These are phyloP conservation scores for Rhodamnia argentea DNA, from an alignment of 345 rosid species.

Conservation along the genomic window DNA sequence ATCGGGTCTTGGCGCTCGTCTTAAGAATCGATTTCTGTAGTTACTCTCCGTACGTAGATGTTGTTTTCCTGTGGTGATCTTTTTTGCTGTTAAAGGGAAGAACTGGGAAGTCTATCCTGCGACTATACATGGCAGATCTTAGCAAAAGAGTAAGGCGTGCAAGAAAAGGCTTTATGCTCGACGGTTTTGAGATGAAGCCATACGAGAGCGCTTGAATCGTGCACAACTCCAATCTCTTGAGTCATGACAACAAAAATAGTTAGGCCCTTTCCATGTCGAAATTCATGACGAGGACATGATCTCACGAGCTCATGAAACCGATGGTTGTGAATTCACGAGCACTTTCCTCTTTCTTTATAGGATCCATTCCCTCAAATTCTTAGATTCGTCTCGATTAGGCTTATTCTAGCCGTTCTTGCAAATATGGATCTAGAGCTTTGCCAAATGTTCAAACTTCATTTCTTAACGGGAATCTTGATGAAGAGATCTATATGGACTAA, in stretches of 20 bases:
- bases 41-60: not conserved
- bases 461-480: not conserved
- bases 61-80: not conserved
- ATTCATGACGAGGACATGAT: not conserved
- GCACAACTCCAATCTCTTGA: not conserved
- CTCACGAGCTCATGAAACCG: not conserved
- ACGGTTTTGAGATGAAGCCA: not conserved
- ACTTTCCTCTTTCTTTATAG: not conserved
- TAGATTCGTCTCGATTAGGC: not conserved
- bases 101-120: not conserved
- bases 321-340: not conserved
- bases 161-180: not conserved
- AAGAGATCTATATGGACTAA: not conserved
- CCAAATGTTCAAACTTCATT: not conserved
- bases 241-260: not conserved
- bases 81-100: not conserved
- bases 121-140: not conserved
- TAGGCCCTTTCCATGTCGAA: not conserved
- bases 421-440: not conserved
- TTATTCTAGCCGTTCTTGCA: not conserved
- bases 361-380: not conserved
- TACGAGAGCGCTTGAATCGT: not conserved
- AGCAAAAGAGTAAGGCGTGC: not conserved
- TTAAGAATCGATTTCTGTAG: not conserved
- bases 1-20: not conserved